These are phyloP conservation scores for Kodamaea sp. DNA, from an alignment of 1,139 yeast genomes.

Conservation along the genomic window DNA sequence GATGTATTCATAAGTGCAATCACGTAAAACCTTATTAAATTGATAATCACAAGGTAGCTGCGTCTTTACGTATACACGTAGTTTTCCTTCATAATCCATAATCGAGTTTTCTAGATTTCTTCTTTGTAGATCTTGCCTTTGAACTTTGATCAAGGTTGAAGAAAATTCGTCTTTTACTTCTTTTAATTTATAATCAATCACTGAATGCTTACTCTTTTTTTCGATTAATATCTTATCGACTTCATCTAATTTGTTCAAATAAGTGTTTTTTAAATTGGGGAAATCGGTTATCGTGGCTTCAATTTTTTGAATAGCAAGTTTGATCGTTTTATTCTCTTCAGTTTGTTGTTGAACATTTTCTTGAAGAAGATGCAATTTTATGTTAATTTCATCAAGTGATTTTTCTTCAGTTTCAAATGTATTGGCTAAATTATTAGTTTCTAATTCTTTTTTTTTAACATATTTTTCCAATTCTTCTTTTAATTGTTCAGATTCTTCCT, in stretches of 20 bases:
- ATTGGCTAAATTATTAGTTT: conserved; percentile 15
- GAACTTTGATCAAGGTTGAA: conserved; percentile 15
- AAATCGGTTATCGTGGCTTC: conserved; percentile 16
- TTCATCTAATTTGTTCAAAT: conserved; percentile 9
- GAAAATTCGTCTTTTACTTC: conserved; percentile 9
- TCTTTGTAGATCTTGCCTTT: conserved; percentile 26
- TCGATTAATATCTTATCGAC: conserved; percentile 10
- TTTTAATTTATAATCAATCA: conserved; percentile 5
- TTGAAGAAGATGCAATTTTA: conserved; percentile 7
- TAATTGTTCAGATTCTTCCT: conserved; percentile 17
- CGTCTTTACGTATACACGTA: conserved; percentile 26
- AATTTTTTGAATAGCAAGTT: conserved; percentile 9
- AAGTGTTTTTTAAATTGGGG: conserved; percentile 10
- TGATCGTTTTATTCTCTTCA: conserved; percentile 4
- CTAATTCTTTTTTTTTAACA: conserved; percentile 14
- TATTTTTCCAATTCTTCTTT: conserved; percentile 18
- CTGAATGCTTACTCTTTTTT: conserved; percentile 2
- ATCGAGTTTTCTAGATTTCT: conserved; percentile 51
- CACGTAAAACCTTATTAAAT: conserved; percentile 21
- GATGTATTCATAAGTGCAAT: conserved; percentile 9
- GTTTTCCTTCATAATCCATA: conserved; percentile 41
- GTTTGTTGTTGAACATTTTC: conserved; percentile 1
- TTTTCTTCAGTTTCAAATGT: conserved; percentile 14
- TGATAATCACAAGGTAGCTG: conserved; percentile 2
- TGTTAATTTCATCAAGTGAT: conserved; percentile 7